Base-by-base conservation (phyloP, 1,139 yeast species). In the Kodamaea ohmeri region DNA sequence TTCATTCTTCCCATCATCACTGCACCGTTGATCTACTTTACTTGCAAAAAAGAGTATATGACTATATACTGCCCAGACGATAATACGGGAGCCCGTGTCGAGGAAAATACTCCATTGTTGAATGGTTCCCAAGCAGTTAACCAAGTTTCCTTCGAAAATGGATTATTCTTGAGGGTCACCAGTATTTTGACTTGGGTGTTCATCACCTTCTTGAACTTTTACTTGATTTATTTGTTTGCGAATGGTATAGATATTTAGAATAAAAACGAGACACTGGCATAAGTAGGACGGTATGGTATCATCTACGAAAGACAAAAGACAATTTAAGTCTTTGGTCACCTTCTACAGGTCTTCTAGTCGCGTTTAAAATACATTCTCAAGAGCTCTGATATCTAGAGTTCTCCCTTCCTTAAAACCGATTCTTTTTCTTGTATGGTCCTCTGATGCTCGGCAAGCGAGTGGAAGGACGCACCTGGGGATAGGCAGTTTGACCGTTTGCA, bases 11-110 rank as follows among this genome's bases (percentile, higher is more conserved):
- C 95, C 3, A 78, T 85, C 43, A 64, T 86, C 29, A 78, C 86
- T 11, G 89, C 90, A 2, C 95, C 95, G 4, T 66, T 86, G 56
- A 78, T 86, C 37, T 85, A 78, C 55, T 80, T 86, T 56, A 85
- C 95, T 1, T 77, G 85, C 45, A 68, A 65, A 28, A 78, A 75
- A 50, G 65, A 76, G 43, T 78, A 73, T 43, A 80, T 78, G 83
- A 70, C 75, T 3, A 85, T 80, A 8, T 56, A 60, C 30, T 67
- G 63, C 38, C 48, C 59, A 1, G 32, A 12, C 3, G 26, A 28
- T 4, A 37, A 32, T 4, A 18, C 38, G 3, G 17, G 15, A 15
- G 21, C 34, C 4, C 8, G 15, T 4, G 13, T 38, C 7, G 36
- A 30, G 16, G 53, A 50, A 27, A 34, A 41, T 14, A 15, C 47